A percentile compares a stretch with the other conserved stretches of the same genome.
Conservation (phyloP, 176 grass and related monocot species). For the Oryza officinalis region DNA sequence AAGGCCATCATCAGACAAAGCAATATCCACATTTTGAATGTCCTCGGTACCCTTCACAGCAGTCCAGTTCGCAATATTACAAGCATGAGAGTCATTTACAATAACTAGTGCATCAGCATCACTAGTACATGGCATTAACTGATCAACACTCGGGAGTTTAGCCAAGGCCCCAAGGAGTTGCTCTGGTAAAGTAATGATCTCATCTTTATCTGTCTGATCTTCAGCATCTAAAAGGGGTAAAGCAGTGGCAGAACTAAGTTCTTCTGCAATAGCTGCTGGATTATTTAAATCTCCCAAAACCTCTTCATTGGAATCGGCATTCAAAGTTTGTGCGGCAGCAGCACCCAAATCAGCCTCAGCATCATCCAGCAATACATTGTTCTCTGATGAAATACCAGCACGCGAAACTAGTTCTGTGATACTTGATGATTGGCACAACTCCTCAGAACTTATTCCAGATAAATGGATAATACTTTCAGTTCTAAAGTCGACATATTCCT, state of each 20-base stretch:
- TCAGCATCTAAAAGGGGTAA: background rate
- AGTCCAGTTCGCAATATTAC: background rate
- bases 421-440: background rate
- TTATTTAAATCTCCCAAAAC: background rate
- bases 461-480: background rate
- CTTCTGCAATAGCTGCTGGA: background rate
- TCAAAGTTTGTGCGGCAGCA: background rate
- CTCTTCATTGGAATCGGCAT: background rate
- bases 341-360: background rate
- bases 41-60: background rate
- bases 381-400: background rate
- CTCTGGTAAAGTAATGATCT: background rate
- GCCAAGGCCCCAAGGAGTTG: background rate
- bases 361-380: background rate
- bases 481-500: background rate
- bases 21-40: background rate
- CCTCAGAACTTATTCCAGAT: slow-evolving; percentile 7
- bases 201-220: background rate
- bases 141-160: background rate
- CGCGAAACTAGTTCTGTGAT: background rate
- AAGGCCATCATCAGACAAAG: background rate
- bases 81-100: background rate
- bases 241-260: background rate
- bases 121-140: background rate
- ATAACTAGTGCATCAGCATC: background rate